Evolutionary conservation across 352 stramenopile genomes (phyloP), one percentile per base, ranked within the genome.

Genomic region (Pythium brachiatum): DNA sequence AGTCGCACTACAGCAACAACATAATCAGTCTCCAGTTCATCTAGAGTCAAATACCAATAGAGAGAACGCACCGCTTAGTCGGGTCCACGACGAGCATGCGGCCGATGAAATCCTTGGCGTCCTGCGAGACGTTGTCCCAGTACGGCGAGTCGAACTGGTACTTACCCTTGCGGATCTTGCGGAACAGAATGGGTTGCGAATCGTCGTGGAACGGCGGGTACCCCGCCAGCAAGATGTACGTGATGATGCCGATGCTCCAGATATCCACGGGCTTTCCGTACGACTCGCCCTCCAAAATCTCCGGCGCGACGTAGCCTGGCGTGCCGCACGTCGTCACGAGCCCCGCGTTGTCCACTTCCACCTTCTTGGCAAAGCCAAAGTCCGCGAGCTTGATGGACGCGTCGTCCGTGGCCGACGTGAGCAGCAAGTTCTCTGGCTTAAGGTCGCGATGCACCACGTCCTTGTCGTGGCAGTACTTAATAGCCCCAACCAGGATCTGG

Each of bases 181-280:
- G 76, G 69, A 94, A 99, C 38, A 99, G 74, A 32, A 94, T 76
- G 3, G 89, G 72, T 66, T 99, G 90, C 62, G 97, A 98, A 48
- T 97, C 92, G 72, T 98, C 95, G 63, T 98, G 79, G 71, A 96
- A 96, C 25, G 86, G 86, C 21, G 83, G 81, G 50, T 93, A 95
- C 0, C 86, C 86, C 12, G 75, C 78, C 50, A 97, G 73, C 41
- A 98, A 70, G 69, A 98, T 98, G 70, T 92, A 95, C 60, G 82
- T 91, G 63, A 96, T 95, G 52, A 96, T 69, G 18, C 88, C 88
- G 41, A 94, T 83, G 38, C 82, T 92, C 88, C 88, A 96, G 43
- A 94, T 83, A 57, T 96, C 86, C 20, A 96, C 88, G 0, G 83
- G 75, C 59, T 91, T 90, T 20, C 86, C 87, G 48, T 94, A 94